Evolutionary conservation across 2,329 filamentous ascomycete species (phyloP).

Genomic region (Coniochaeta prunicola): DNA sequence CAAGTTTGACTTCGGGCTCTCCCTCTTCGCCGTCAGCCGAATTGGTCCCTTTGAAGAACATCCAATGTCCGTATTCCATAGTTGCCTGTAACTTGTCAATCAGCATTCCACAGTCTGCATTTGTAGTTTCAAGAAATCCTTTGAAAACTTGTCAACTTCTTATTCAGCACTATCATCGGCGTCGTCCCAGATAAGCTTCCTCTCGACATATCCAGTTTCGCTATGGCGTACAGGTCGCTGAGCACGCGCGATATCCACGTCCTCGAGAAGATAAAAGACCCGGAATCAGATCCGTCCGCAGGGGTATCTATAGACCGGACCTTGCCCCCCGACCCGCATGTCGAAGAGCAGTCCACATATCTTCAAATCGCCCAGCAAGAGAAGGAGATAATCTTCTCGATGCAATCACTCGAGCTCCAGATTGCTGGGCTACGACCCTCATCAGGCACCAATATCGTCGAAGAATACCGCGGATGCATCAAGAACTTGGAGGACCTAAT

Average conservation of each 20-base stretch:
- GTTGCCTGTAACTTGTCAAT: not conserved
- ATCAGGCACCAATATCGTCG: conserved; percentile 26
- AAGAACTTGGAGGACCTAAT: conserved; percentile 49
- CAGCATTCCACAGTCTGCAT: not conserved
- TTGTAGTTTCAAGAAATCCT: not conserved
- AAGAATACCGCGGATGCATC: conserved; percentile 40
- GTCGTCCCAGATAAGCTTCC: not conserved
- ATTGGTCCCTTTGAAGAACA: not conserved
- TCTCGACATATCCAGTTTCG: not conserved
- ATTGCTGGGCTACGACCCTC: conserved; percentile 33
- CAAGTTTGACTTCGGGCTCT: not conserved
- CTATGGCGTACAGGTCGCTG: conserved; percentile 39
- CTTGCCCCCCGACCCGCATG: conserved; percentile 49
- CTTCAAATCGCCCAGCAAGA: conserved; percentile 42
- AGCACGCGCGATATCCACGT: conserved; percentile 54
- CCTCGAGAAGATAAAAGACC: conserved; percentile 60
- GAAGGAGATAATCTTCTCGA: conserved; percentile 42
- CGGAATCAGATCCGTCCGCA: conserved; percentile 51
- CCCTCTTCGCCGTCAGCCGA: not conserved
- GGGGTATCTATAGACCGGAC: conserved; percentile 46
- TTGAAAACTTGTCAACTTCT: not conserved
- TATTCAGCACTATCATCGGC: not conserved
- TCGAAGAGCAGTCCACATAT: conserved; percentile 44
- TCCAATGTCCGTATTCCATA: not conserved
- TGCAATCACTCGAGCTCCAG: conserved; percentile 49